A percentile compares a stretch with the other conserved stretches of the same genome.
phyloP scores from a whole-genome alignment of 345 rosid genomes.

The Pugionium dolabratum region DNA sequence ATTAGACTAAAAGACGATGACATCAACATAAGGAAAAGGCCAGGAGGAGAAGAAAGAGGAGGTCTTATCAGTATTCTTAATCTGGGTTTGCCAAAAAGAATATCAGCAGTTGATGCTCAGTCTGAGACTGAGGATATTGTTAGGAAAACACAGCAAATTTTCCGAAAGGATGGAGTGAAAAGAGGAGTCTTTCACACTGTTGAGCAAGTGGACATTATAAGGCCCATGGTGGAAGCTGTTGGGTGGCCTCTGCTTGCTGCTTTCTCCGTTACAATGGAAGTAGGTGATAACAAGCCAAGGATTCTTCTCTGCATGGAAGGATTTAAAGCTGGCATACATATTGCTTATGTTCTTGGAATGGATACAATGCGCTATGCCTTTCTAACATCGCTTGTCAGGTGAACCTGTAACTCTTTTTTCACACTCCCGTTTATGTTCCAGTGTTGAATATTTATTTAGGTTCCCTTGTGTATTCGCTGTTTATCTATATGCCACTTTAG shows the following conservation, averaged over 20 bases:
- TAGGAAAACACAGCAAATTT: constrained; percentile 91
- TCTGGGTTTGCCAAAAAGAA: constrained; percentile 80
- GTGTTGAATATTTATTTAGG: constrained; percentile 6
- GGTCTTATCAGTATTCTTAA: constrained; percentile 86
- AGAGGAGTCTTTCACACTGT: constrained; percentile 87
- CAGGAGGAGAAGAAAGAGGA: constrained; percentile 88
- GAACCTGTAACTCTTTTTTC: constrained; percentile 19
- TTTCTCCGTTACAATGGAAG: constrained; percentile 98
- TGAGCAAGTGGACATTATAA: constrained; percentile 69
- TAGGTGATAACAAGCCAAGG: constrained; percentile 93
- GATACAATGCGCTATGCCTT: constrained; percentile 99
- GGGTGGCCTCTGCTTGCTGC: constrained; percentile 99
- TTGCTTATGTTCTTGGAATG: constrained; percentile 92
- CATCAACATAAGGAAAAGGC: constrained; percentile 58
- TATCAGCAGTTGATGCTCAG: constrained; percentile 68
- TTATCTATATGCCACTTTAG: constrained; percentile 1
- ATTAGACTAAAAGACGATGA: constrained; percentile 88
- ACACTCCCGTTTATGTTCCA: constrained; percentile 18
- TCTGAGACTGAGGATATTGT: constrained; percentile 84
- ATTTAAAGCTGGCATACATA: constrained; percentile 94
- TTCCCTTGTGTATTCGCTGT: constrained; percentile 21
- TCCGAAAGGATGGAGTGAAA: constrained; percentile 78
- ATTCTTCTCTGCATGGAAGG: constrained; percentile 96
- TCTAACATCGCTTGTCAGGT: constrained; percentile 96
- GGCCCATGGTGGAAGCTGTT: constrained; percentile 99